Evolutionary conservation across 2,329 filamentous ascomycete species (phyloP).

Genomic region (Cordyceps tenuipes): DNA sequence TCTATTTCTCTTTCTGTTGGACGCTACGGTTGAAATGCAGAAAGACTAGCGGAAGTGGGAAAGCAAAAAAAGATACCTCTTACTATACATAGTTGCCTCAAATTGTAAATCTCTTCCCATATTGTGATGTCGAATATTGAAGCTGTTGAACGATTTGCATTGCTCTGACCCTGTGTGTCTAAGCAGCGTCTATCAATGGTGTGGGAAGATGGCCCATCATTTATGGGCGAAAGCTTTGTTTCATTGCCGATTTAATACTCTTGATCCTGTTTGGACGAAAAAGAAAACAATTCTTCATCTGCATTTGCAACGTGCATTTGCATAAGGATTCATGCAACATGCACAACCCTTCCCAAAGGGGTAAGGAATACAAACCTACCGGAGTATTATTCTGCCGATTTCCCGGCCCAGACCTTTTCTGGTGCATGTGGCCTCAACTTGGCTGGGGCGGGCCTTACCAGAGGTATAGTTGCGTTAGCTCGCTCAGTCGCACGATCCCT

Average conservation of each 20-base stretch:
- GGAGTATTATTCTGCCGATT: conserved; percentile 28
- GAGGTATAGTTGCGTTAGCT: neutral
- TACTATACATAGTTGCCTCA: conserved; percentile 24
- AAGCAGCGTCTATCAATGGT: too few relatives aligned
- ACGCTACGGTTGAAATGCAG: conserved; percentile 17
- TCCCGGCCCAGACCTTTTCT: conserved; percentile 21
- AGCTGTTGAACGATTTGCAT: neutral
- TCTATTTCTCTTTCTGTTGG: conserved; percentile 6
- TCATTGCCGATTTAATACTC: too few relatives aligned
- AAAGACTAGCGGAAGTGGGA: conserved; percentile 19
- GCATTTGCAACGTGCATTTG: neutral
- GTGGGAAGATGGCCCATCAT: too few relatives aligned
- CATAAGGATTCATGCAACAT: neutral
- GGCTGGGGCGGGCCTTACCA: too few relatives aligned
- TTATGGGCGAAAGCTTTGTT: too few relatives aligned
- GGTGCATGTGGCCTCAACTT: conserved; percentile 35
- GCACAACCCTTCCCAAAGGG: neutral
- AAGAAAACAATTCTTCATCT: neutral
- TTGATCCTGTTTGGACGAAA: neutral
- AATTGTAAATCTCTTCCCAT: conserved; percentile 23
- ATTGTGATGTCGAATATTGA: neutral
- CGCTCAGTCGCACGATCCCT: conserved; percentile 7
- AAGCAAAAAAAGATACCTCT: conserved; percentile 15
- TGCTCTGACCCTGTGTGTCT: neutral
- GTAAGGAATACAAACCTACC: conserved; percentile 6